Evolutionary conservation across 441 rosid species (phyloP), one percentile per base, ranked within the genome.

Genomic region (Croton laevigatus): DNA sequence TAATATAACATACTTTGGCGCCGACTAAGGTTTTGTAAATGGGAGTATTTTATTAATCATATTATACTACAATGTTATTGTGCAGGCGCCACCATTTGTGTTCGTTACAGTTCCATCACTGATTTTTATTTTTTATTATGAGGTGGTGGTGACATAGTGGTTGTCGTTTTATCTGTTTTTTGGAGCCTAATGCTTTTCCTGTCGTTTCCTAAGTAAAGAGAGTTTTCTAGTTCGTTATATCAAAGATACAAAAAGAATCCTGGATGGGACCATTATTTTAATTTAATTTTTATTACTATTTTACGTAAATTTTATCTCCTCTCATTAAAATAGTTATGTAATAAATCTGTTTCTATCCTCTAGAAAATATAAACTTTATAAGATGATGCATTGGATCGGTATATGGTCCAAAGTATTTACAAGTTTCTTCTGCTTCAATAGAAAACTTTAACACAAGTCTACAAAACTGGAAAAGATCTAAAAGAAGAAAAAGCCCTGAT

Each of bases 231-330:
- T 23, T 42, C 23, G 16, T 61, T 23, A 17, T 16, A 53, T 4
- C 8, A 49, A 14, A 49, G 2, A 13, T 38, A 10, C 32, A 44
- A 65, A 48, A 65, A 34, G 23, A 49, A 17, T 34, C 27, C 46
- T 54, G 38, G 14, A 49, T 54, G 14, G 65, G 65, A 45, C 72
- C 72, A 27, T 69, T 37, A n/a, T 52, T 66, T 3, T 51, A 3
- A 65, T 49, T 8, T 48, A 23, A 37, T 11, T 20, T 48, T 46
- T 46, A 1, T 10, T 46, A 46, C 1, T 12, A 46, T 46, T 46
- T 5, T 46, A 11, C 12, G 3, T 16, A 1, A 46, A 13, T 12
- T 46, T 9, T 45, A 46, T 13, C 54, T 17, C n/a, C 54, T 19
- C 32, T 27, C 32, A 27, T 27, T 27, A 27, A 27, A 27, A 27